phyloP scores from a whole-genome alignment of 139 green algal genomes.

The Parachlorella kessleri region DNA sequence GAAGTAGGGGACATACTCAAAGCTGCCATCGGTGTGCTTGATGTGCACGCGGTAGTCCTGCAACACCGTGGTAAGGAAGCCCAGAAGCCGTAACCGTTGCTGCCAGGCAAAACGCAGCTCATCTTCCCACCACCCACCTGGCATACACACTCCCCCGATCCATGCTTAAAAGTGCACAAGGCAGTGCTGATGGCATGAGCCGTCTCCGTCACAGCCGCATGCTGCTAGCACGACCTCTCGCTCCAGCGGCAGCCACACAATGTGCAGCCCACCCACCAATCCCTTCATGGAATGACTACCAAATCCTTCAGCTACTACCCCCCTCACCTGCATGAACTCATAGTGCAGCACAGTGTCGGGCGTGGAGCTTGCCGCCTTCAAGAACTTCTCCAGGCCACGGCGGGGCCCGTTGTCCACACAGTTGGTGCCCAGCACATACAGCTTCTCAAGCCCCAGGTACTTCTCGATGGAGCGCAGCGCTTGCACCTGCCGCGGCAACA shows the following conservation, averaged over 20 bases:
- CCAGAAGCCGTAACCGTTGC: no score
- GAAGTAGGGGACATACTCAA: constrained; percentile 97
- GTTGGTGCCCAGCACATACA: constrained; percentile 97
- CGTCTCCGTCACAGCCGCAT: no score
- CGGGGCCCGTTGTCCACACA: constrained; percentile 92
- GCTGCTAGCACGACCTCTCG: no score
- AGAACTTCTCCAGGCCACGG: constrained; percentile 87
- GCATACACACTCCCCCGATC: no score
- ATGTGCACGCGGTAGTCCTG: constrained; percentile 84
- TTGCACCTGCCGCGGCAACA: constrained; percentile 69
- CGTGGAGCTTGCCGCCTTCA: constrained; percentile 73
- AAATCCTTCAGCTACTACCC: no score
- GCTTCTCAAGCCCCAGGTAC: constrained; percentile 87
- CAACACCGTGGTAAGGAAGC: no score
- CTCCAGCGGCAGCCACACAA: not conserved
- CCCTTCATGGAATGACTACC: no score
- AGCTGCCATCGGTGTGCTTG: constrained; percentile 83
- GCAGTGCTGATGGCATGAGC: no score
- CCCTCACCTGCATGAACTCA: constrained; percentile 86
- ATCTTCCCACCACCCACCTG: no score
- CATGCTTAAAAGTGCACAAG: no score
- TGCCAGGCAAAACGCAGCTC: no score
- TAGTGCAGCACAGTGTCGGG: constrained; percentile 91
- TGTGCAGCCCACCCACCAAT: no score
- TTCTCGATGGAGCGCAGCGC: constrained; percentile 89